Conservation (phyloP, 2,329 filamentous ascomycete species). For the Phialophora tarda region DNA sequence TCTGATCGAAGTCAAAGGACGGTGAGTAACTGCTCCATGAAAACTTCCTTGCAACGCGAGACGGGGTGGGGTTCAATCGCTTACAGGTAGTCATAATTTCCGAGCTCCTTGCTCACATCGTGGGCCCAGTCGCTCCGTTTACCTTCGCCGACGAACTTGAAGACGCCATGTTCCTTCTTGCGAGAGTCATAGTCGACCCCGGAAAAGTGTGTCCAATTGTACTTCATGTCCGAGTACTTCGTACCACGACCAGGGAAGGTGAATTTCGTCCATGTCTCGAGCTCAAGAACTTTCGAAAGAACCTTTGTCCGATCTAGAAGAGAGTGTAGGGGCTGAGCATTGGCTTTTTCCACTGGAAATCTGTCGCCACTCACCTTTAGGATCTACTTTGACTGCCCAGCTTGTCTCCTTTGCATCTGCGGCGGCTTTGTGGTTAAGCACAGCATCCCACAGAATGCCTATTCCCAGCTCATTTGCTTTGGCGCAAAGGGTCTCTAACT, state of each 20-base stretch:
- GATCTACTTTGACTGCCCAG: slow-evolving; percentile 68
- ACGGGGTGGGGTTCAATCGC: neutral
- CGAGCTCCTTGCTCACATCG: slow-evolving; percentile 67
- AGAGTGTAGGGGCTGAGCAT: neutral
- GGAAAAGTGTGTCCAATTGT: slow-evolving; percentile 70
- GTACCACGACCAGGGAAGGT: slow-evolving; percentile 67
- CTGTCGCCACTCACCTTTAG: slow-evolving; percentile 45
- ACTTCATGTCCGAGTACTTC: slow-evolving; percentile 66
- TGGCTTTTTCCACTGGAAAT: neutral
- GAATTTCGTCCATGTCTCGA: slow-evolving; percentile 71
- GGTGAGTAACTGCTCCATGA: neutral
- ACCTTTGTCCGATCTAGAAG: slow-evolving; percentile 60
- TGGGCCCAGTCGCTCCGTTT: slow-evolving; percentile 63
- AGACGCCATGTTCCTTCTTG: slow-evolving; percentile 62
- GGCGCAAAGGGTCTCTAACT: slow-evolving; percentile 61
- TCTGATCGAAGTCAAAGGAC: slow-evolving; percentile 6
- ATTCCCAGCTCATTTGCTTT: slow-evolving; percentile 61
- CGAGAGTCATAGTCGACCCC: slow-evolving; percentile 70
- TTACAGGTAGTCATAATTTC: slow-evolving; percentile 63
- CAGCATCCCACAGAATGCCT: slow-evolving; percentile 70
- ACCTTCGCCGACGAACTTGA: slow-evolving; percentile 65
- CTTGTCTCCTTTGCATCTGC: slow-evolving; percentile 69
- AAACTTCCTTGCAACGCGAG: neutral
- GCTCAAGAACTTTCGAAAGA: slow-evolving; percentile 62
- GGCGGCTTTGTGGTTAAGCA: slow-evolving; percentile 74